Conservation (phyloP, 306 rosid species). For the Malus domestica region ASM211411v1 NC_041802.1:6152001-6152500, state of each 20-base stretch:
- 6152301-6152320: background rate
- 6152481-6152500: too few relatives aligned
- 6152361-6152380: too few relatives aligned
- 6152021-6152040: slow-evolving; percentile 78
- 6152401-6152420: background rate
- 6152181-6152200: background rate
- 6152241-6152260: background rate
- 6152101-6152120: slow-evolving; percentile 85
- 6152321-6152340: background rate
- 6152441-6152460: too few relatives aligned
- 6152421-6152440: too few relatives aligned
- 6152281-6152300: background rate
- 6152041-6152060: slow-evolving; percentile 77
- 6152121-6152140: slow-evolving; percentile 49
- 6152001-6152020: slow-evolving; percentile 64
- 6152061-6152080: slow-evolving; percentile 75
- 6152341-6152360: background rate
- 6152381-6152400: slow-evolving; percentile 10
- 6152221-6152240: background rate
- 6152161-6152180: background rate
- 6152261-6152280: background rate
- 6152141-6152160: slow-evolving; percentile 37
- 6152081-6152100: slow-evolving; percentile 79
- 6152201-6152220: background rate
- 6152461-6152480: too few relatives aligned